A percentile compares a stretch with the other conserved stretches of the same genome.
phyloP scores from a whole-genome alignment of 1,284 basidiomycete genomes.

The Limonomyces culmigenus region DNA sequence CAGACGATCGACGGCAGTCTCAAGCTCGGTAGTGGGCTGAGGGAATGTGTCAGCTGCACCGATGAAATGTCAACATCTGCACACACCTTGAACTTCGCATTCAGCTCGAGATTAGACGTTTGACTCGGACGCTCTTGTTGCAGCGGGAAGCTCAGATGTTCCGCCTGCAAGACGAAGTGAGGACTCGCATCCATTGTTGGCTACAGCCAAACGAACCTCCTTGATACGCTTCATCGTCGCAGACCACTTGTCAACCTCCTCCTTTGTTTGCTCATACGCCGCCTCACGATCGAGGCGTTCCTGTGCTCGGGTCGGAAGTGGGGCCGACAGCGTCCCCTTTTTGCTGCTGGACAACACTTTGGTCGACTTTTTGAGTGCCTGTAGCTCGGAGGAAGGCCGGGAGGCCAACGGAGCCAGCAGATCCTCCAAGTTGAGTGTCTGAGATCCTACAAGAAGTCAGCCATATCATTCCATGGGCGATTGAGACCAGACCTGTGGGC shows the following conservation, averaged over 20 bases:
- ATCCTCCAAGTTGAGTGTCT: slow-evolving; percentile 53
- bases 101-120: slow-evolving; percentile 62
- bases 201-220: slow-evolving; percentile 28
- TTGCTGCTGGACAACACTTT: slow-evolving; percentile 37
- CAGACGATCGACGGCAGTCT: slow-evolving; percentile 63
- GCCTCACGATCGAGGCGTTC: slow-evolving; percentile 87
- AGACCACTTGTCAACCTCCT: slow-evolving; percentile 89
- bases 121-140: slow-evolving; percentile 45
- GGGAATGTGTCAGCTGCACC: not conserved
- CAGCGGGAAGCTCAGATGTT: slow-evolving; percentile 84
- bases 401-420: slow-evolving; percentile 51
- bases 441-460: slow-evolving; percentile 19
- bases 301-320: slow-evolving; percentile 74
- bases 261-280: slow-evolving; percentile 85
- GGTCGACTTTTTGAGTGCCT: slow-evolving; percentile 51
- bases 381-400: slow-evolving; percentile 34
- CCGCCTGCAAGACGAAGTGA: slow-evolving; percentile 34
- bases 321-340: slow-evolving; percentile 59
- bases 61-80: not conserved
- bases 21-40: slow-evolving; percentile 63
- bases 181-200: not conserved
- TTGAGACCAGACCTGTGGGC: slow-evolving; percentile 19
- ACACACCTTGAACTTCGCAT: slow-evolving; percentile 64
- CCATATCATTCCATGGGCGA: slow-evolving; percentile 1
- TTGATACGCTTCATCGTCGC: slow-evolving; percentile 80